phyloP scores from a whole-genome alignment of 805 yeast genomes.

The Cyberlindnera saturnus region DNA sequence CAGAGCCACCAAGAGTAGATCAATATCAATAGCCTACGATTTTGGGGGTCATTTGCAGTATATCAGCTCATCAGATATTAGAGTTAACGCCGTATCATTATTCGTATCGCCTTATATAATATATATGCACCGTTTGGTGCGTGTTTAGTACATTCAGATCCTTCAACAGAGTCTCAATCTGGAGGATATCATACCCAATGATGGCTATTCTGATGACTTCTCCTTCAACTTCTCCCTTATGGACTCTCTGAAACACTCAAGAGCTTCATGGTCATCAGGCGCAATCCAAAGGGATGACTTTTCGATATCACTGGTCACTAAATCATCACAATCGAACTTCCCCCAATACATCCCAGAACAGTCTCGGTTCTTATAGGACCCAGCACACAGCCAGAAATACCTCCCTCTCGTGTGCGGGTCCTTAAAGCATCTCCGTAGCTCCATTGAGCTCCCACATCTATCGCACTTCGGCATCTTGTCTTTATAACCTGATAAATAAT shows the following conservation, averaged over 20 bases:
- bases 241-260: slow-evolving; percentile 12
- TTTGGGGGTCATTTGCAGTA: too few relatives aligned
- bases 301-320: slow-evolving; percentile 27
- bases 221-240: slow-evolving; percentile 1
- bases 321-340: slow-evolving; percentile 32
- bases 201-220: too few relatives aligned
- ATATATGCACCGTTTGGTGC: too few relatives aligned
- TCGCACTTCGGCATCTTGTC: slow-evolving; percentile 38
- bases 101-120: too few relatives aligned
- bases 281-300: slow-evolving; percentile 42
- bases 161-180: too few relatives aligned
- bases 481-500: slow-evolving; percentile 36
- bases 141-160: too few relatives aligned
- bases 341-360: slow-evolving; percentile 50
- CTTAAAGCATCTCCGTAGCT: slow-evolving; percentile 48
- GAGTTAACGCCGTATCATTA: too few relatives aligned
- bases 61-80: too few relatives aligned
- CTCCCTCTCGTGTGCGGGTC: slow-evolving; percentile 41
- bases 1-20: too few relatives aligned
- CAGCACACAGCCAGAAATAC: slow-evolving; percentile 64
- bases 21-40: too few relatives aligned
- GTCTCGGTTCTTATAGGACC: slow-evolving; percentile 35
- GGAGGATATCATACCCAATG: too few relatives aligned
- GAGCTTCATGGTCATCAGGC: slow-evolving; percentile 31
- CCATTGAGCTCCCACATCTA: slow-evolving; percentile 37